These are phyloP conservation scores for Abrus pulchellus DNA, from an alignment of 306 rosid species.

Conservation along the genomic window DNA sequence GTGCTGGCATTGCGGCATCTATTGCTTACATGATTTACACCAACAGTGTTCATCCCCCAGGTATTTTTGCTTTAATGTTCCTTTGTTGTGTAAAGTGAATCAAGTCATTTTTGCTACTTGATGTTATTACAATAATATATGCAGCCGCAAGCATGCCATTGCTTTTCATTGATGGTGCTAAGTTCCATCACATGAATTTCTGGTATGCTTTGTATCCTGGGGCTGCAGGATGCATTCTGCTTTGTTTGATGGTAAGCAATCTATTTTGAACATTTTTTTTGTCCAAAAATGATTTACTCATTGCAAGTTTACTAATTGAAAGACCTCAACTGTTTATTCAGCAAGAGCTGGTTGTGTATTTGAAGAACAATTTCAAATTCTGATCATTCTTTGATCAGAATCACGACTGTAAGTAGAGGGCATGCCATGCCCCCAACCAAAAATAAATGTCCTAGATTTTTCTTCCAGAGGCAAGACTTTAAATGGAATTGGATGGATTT, in stretches of 20 bases:
- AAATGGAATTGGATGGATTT: constrained; percentile 17
- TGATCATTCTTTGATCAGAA: constrained; percentile 48
- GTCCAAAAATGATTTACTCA: neutral
- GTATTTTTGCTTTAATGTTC: constrained; percentile 47
- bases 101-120: neutral
- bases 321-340: constrained; percentile 48
- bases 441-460: constrained; percentile 10
- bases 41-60: constrained; percentile 83
- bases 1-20: constrained; percentile 77
- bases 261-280: constrained; percentile 11
- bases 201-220: constrained; percentile 91
- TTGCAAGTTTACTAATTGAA: constrained; percentile 21
- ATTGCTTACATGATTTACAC: constrained; percentile 90
- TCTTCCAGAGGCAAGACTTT: constrained; percentile 24
- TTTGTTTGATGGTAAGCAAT: constrained; percentile 77
- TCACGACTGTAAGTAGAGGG: constrained; percentile 42
- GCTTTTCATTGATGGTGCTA: constrained; percentile 89
- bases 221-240: constrained; percentile 78
- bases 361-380: constrained; percentile 81
- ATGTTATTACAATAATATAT: constrained; percentile 17
- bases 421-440: neutral
- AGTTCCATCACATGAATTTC: constrained; percentile 75
- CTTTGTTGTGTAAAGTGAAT: neutral
- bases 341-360: constrained; percentile 85
- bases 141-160: constrained; percentile 93